Evolutionary conservation across 192 early-diverging fungal species (phyloP).

Genomic region (Backusella psychrophila): DNA sequence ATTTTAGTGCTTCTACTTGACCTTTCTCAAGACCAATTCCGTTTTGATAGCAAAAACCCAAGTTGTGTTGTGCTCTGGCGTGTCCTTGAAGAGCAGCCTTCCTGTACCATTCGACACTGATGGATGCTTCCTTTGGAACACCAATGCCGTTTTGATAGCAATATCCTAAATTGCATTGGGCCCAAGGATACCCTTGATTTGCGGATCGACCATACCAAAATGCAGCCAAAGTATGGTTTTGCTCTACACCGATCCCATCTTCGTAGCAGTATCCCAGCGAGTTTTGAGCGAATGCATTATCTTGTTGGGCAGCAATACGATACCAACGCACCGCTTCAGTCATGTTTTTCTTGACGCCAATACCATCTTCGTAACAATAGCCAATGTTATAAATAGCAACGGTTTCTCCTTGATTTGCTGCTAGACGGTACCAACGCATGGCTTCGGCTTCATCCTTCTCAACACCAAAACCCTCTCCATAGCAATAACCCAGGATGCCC

Average conservation of each 20-base stretch:
- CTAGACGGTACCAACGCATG: conserved; percentile 58
- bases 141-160: conserved; percentile 89
- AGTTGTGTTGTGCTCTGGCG: conserved; percentile 72
- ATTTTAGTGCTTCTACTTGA: conserved; percentile 46
- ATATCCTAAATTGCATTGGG: conserved; percentile 72
- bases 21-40: conserved; percentile 67
- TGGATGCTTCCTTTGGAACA: conserved; percentile 47
- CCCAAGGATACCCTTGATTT: conserved; percentile 54
- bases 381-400: conserved; percentile 57
- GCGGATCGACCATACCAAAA: conserved; percentile 53
- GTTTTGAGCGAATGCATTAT: conserved; percentile 77
- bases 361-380: conserved; percentile 59
- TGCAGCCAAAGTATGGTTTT: conserved; percentile 51
- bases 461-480: conserved; percentile 70
- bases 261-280: conserved; percentile 80
- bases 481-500: conserved; percentile 76
- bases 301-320: conserved; percentile 55
- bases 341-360: conserved; percentile 51
- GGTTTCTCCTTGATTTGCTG: conserved; percentile 51
- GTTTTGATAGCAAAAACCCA: conserved; percentile 81
- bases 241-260: conserved; percentile 68
- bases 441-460: conserved; percentile 65
- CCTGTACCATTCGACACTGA: conserved; percentile 62
- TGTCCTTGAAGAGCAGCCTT: conserved; percentile 64
- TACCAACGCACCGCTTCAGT: conserved; percentile 64